Evolutionary conservation across 495 filamentous ascomycete species (phyloP).

Genomic region (Rhypophila decipiens): DNA sequence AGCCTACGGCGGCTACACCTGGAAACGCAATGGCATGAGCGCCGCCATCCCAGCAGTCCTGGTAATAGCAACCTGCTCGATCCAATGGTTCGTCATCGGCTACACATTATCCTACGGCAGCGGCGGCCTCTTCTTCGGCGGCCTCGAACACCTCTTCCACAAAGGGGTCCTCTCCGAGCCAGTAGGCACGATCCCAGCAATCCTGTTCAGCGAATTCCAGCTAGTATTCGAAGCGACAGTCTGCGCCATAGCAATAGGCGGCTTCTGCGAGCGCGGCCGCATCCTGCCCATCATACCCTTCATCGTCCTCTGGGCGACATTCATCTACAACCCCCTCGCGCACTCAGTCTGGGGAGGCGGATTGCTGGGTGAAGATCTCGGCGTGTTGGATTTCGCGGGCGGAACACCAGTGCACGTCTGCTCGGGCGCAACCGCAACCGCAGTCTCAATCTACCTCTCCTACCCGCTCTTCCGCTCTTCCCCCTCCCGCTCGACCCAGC

Average conservation of each 20-base stretch:
- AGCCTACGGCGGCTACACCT: constrained; percentile 21
- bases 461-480: constrained; percentile 25
- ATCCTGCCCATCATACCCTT: constrained; percentile 15
- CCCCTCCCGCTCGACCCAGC: constrained; percentile 42
- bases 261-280: constrained; percentile 22
- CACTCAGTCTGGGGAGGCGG: constrained; percentile 25
- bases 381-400: constrained; percentile 23
- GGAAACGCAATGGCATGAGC: constrained; percentile 18
- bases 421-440: constrained; percentile 69
- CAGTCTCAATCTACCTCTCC: constrained; percentile 69
- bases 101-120: constrained; percentile 23
- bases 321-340: constrained; percentile 22
- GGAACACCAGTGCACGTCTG: constrained; percentile 83
- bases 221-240: constrained; percentile 23
- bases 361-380: constrained; percentile 16
- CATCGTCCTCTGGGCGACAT: constrained; percentile 19
- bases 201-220: constrained; percentile 25
- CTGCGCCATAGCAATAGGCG: constrained; percentile 22
- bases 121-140: constrained; percentile 23
- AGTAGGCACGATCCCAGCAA: constrained; percentile 21
- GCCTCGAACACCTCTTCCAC: constrained; percentile 15
- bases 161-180: constrained; percentile 17
- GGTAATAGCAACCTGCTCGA: constrained; percentile 20
- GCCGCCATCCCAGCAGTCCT: constrained; percentile 20
- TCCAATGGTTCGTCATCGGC: constrained; percentile 24